Evolutionary conservation across 345 rosid species (phyloP).

Genomic region (Adansonia digitata): DNA sequence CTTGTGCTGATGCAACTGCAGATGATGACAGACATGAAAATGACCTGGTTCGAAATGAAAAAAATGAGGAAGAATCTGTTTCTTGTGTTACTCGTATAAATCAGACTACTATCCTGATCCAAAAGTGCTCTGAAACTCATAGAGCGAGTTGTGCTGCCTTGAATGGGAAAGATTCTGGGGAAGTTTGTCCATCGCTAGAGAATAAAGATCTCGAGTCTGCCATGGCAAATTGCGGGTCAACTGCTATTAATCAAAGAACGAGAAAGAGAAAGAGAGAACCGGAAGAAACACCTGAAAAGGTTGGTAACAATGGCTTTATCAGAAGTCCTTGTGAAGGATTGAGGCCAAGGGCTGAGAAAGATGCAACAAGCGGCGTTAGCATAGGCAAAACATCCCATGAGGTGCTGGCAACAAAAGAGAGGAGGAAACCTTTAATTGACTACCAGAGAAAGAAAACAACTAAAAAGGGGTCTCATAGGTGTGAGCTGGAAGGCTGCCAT

Average conservation of each 20-base stretch:
- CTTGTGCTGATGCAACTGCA: constrained; percentile 17
- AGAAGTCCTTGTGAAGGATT: constrained; percentile 97
- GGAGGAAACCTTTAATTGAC: constrained; percentile 28
- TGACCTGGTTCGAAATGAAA: constrained; percentile 11
- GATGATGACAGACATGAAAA: constrained; percentile 26
- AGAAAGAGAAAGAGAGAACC: constrained; percentile 51
- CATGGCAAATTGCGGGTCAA: constrained; percentile 16
- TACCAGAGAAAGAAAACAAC: constrained; percentile 28
- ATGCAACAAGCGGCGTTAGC: constrained; percentile 17
- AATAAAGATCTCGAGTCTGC: constrained; percentile 20
- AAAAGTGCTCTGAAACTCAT: constrained; percentile 22
- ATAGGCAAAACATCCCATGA: constrained; percentile 25
- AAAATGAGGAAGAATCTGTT: constrained; percentile 23
- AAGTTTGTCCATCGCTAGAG: constrained; percentile 27
- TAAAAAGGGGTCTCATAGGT: constrained; percentile 37
- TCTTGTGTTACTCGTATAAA: constrained; percentile 7
- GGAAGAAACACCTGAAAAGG: constrained; percentile 36
- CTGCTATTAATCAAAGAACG: constrained; percentile 34
- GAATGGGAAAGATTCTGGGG: constrained; percentile 12
- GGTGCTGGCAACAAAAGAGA: constrained; percentile 32
- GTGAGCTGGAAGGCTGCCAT: constrained; percentile 74
- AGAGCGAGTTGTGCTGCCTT: constrained; percentile 28
- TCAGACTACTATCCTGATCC: constrained; percentile 18
- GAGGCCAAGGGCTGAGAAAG: constrained; percentile 67
- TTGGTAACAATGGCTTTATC: constrained; percentile 42